Percentiles rank a stretch among this genome's conserved stretches.
These are phyloP conservation scores for Paecilomyces dactylethromorphus DNA, from an alignment of 2,329 filamentous ascomycete genomes.

Conservation along the genomic window DNA sequence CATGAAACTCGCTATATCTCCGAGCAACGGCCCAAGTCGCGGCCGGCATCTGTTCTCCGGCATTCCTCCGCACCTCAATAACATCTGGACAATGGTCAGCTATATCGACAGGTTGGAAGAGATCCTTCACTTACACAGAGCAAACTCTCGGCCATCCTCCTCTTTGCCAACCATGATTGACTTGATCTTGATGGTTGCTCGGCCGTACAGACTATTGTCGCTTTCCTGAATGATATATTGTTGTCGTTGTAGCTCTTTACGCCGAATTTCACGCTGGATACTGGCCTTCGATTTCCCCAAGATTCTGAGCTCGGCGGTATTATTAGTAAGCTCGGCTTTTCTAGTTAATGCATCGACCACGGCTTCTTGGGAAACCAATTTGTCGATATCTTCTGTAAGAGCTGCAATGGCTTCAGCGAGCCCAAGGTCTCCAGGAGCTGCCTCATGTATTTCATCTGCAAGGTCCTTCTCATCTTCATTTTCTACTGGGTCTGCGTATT, in stretches of 20 bases:
- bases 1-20: conserved; percentile 94
- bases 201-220: conserved; percentile 92
- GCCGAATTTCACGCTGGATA: conserved; percentile 80
- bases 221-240: conserved; percentile 97
- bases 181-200: conserved; percentile 83
- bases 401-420: conserved; percentile 86
- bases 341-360: conserved; percentile 86
- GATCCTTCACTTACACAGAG: conserved; percentile 56
- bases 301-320: conserved; percentile 86
- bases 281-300: conserved; percentile 90
- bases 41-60: conserved; percentile 93
- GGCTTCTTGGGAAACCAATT: conserved; percentile 76
- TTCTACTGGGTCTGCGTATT: conserved; percentile 65
- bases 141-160: conserved; percentile 87
- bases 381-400: conserved; percentile 85
- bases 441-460: conserved; percentile 83
- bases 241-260: conserved; percentile 91
- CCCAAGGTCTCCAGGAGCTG: conserved; percentile 87
- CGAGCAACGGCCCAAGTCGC: conserved; percentile 89
- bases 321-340: conserved; percentile 96
- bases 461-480: conserved; percentile 54
- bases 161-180: conserved; percentile 88
- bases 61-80: conserved; percentile 82
- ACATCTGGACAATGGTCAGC: conserved; percentile 50
- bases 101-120: neutral